These are phyloP conservation scores for Pichia sp. DNA, from an alignment of 1,139 yeast genomes.

Conservation along the genomic window DNA sequence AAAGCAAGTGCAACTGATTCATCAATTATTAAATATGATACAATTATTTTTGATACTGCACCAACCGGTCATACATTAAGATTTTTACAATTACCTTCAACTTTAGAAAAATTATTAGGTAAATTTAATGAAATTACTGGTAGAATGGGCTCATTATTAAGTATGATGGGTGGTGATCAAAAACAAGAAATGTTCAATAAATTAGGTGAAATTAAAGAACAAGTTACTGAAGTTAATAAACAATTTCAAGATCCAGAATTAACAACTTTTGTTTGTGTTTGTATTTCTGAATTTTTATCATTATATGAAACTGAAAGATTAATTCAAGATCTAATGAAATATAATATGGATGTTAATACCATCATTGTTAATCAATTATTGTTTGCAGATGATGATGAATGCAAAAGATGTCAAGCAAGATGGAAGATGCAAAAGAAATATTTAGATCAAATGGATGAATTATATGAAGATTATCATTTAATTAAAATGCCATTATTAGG, in stretches of 20 bases:
- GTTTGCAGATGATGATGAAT: slow-evolving; percentile 71
- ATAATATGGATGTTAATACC: slow-evolving; percentile 93
- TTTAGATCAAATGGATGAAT: slow-evolving; percentile 87
- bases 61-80: slow-evolving; percentile 98
- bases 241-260: slow-evolving; percentile 95
- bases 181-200: slow-evolving; percentile 78
- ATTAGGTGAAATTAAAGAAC: slow-evolving; percentile 73
- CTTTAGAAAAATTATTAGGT: slow-evolving; percentile 77
- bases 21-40: slow-evolving; percentile 52
- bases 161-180: slow-evolving; percentile 58
- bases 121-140: slow-evolving; percentile 85
- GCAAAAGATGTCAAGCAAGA: slow-evolving; percentile 88
- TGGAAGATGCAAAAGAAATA: slow-evolving; percentile 96
- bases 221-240: slow-evolving; percentile 81
- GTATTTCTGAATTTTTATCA: slow-evolving; percentile 93
- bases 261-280: slow-evolving; percentile 94
- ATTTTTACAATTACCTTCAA: slow-evolving; percentile 88
- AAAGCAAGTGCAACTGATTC: slow-evolving; percentile 35
- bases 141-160: slow-evolving; percentile 86
- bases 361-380: slow-evolving; percentile 91
- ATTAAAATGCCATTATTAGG: slow-evolving; percentile 94
- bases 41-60: slow-evolving; percentile 95
- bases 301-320: slow-evolving; percentile 95
- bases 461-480: slow-evolving; percentile 86
- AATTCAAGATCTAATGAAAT: slow-evolving; percentile 91